Evolutionary conservation across 1,139 yeast species (phyloP), one percentile per base, ranked within the genome.

Genomic region (Yamadazyma atlantica): DNA sequence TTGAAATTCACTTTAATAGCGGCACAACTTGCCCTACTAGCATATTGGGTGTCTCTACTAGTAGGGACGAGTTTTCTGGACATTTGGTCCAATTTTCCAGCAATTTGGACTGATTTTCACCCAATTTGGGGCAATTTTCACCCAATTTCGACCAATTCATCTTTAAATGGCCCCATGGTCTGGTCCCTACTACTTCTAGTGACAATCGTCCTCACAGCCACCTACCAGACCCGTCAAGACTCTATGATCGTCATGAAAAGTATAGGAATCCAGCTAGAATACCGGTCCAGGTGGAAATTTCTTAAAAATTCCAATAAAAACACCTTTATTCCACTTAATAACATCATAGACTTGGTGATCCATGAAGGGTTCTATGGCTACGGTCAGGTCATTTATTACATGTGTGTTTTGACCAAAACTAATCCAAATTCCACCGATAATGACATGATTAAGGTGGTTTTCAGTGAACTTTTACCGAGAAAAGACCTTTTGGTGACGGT

Each of bases 361-460:
- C 82, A 82, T 50, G 90, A 83, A 54, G 88, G 85, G 1, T 82
- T 82, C 51, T 71, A 68, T 43, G 79, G 80, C 6, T 73, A 78
- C 46, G 76, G 75, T 12, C 78, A 76, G 52, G 86, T 81, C 7
- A 65, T 82, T 1, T 80, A 71, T 51, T 82, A 82, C 51, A 58
- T 83, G 55, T 75, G 83, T 37, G 62, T 82, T 6, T 60, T 82
- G 31, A 69, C 79, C n/a, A 69, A 65, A 56, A 64, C 56, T 35
- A 58, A 51, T 43, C 36, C 46, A 47, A 39, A 53, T 25, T 42
- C 31, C 9, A 43, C 36, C 37, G 41, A 50, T 13, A 62, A 62
- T n/a, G 63, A 61, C 37, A 49, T 61, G 36, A 67, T 70, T 33
- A 60, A 66, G 37, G 72, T 78, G n/a, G 76, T 75, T 25, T 79